Percentiles rank a stretch among this genome's conserved stretches.
Conservation (phyloP, 306 rosid species). For the Gastrolobium villosum region DNA sequence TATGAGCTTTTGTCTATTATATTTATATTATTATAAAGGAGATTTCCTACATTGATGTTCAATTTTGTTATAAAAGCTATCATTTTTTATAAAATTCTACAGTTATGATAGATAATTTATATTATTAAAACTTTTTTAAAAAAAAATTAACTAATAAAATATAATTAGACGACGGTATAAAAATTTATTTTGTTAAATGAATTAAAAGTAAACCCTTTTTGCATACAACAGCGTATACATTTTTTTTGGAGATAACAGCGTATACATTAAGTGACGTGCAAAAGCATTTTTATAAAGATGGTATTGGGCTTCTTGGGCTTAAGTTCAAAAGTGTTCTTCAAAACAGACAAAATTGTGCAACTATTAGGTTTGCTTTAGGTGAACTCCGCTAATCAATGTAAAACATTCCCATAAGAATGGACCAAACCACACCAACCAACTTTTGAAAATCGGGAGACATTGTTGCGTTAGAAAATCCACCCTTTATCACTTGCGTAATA, state of each 20-base stretch:
- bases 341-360: slow-evolving; percentile 48
- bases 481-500: too few species aligned
- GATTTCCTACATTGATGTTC: too few species aligned
- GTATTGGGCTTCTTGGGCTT: neutral
- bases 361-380: slow-evolving; percentile 51
- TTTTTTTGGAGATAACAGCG: too few species aligned
- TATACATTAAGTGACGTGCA: slow-evolving; percentile 31
- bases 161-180: neutral
- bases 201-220: neutral
- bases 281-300: slow-evolving; percentile 1
- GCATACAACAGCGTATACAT: neutral
- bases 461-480: too few species aligned
- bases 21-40: too few species aligned
- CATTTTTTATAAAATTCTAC: neutral
- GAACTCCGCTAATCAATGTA: slow-evolving; percentile 42
- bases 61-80: neutral
- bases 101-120: neutral
- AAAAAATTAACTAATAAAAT: neutral
- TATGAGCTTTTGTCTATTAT: too few species aligned
- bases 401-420: slow-evolving; percentile 11
- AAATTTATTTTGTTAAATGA: neutral
- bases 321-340: slow-evolving; percentile 33
- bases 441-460: slow-evolving; percentile 16
- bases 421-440: slow-evolving; percentile 11
- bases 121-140: neutral